Conservation (phyloP, 495 filamentous ascomycete species). For the Annulohypoxylon stygium region DNA sequence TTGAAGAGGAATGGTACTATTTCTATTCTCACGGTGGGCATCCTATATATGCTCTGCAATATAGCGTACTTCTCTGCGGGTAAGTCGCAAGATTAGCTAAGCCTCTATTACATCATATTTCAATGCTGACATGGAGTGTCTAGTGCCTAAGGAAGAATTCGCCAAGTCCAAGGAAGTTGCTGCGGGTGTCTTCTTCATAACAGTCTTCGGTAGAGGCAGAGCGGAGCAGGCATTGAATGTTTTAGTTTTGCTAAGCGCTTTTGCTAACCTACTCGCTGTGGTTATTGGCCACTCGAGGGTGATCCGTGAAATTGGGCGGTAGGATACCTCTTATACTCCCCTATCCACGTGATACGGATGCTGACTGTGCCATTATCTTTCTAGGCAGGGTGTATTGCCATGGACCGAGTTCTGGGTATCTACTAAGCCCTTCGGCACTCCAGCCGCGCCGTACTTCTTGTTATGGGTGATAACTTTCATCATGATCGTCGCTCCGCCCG, state of each 20-base stretch:
- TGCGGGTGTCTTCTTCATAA: conserved; percentile 70
- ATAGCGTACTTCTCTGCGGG: conserved; percentile 71
- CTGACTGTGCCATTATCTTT: not conserved
- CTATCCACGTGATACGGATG: not conserved
- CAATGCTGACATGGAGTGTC: conserved; percentile 16
- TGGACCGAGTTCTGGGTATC: conserved; percentile 74
- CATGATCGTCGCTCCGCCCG: conserved; percentile 75
- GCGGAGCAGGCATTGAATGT: conserved; percentile 69
- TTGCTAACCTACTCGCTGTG: conserved; percentile 73
- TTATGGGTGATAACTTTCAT: conserved; percentile 71
- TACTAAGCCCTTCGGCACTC: conserved; percentile 73
- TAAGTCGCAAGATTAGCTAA: conserved; percentile 18
- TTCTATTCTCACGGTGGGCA: conserved; percentile 63
- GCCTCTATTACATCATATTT: not conserved
- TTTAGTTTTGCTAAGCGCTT: conserved; percentile 72
- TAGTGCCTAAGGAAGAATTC: conserved; percentile 67
- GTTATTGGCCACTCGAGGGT: conserved; percentile 69
- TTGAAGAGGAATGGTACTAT: conserved; percentile 68
- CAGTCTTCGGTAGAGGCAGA: conserved; percentile 67
- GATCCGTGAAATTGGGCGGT: conserved; percentile 71
- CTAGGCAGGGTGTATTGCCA: conserved; percentile 74
- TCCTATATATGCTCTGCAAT: conserved; percentile 72
- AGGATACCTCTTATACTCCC: not conserved
- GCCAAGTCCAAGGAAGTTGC: conserved; percentile 65
- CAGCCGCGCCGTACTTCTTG: conserved; percentile 69